Percentiles rank a stretch among this genome's conserved stretches.
Evolutionary conservation across 257 asterid genomes (phyloP).

Genomic region (Euphrasia confusa): DNA sequence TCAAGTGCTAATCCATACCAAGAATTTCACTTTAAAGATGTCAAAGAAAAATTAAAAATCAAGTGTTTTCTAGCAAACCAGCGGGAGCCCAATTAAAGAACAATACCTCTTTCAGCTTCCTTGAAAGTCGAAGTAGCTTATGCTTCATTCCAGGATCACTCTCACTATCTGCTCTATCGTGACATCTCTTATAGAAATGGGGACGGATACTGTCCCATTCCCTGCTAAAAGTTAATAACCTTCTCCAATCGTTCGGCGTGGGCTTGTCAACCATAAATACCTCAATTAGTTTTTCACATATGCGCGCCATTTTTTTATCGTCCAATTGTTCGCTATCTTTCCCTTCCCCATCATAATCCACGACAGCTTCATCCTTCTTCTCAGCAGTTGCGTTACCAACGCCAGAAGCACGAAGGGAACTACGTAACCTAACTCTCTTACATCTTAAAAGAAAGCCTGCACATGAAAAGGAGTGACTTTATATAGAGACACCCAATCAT

Average conservation of each 20-base stretch:
- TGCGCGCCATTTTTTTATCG: constrained; percentile 54
- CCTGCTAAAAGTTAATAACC: constrained; percentile 70
- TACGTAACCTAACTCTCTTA: constrained; percentile 20
- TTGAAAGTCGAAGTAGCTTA: constrained; percentile 63
- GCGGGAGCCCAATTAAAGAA: constrained; percentile 10
- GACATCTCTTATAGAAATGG: constrained; percentile 69
- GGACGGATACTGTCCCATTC: constrained; percentile 80
- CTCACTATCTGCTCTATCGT: constrained; percentile 63
- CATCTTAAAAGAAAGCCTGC: neutral
- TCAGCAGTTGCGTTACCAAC: constrained; percentile 40
- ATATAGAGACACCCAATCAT: neutral
- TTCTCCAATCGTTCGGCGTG: constrained; percentile 84
- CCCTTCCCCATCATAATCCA: neutral
- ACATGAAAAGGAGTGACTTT: neutral
- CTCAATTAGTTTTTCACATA: constrained; percentile 74
- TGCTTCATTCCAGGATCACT: constrained; percentile 76
- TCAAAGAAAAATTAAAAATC: neutral
- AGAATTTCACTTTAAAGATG: neutral
- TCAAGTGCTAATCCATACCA: neutral
- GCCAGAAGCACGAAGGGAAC: constrained; percentile 29
- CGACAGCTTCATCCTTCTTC: constrained; percentile 19
- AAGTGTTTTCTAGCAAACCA: constrained; percentile 5
- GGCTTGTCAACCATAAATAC: constrained; percentile 92
- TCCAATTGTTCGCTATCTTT: constrained; percentile 33
- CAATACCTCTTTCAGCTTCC: constrained; percentile 86